Evolutionary conservation across 176 grass and related monocot species (phyloP), one percentile per base, ranked within the genome.

Genomic region (bread wheat (Triticum aestivum)): DNA sequence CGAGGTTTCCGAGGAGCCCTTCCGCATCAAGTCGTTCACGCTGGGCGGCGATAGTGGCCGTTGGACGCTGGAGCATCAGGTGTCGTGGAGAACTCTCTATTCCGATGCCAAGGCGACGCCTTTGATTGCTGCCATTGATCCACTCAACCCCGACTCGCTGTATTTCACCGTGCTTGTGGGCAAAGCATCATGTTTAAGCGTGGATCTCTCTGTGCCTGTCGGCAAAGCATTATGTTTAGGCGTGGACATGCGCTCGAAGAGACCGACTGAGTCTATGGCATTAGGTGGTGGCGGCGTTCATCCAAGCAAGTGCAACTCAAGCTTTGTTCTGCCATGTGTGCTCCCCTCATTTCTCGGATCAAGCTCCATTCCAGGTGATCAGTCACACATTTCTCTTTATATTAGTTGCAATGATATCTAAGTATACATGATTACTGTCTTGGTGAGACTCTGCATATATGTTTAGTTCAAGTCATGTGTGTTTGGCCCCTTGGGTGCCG

Each of bases 21-120:
- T 29, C 41, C 71, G 39, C 23, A 49, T 74, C 6, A 74, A 74
- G 35, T 88, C 63, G 2, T 88, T 82, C 13, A 5, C 18, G 1
- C 72, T 88, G 5, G 86, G 34, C 7, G 71, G 75, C 3, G 47
- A 75, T 6, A 45, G 34, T 4, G 30, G 23, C 42, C 9, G 61
- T 72, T 88, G 79, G 86, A 88, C 35, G 62, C 71, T 88, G 62
- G 71, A 77, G 34, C 72, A 88, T 45, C 80, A 29, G 72, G 24
- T 78, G 24, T 21, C 63, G 15, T 65, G 71, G 26, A n/a, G 12
- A 49, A 49, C 12, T 2, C 71, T 74, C 71, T 49, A 44, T 17
- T 27, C 71, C 3, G 23, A 74, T 27, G 11, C 71, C 71, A 74
- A 8, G 71, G 71, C 71, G 6, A 49, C 1, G 13, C 52, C 23